phyloP scores from a whole-genome alignment of 176 grass and related monocot genomes.

The Cymbopogon citratus region DNA sequence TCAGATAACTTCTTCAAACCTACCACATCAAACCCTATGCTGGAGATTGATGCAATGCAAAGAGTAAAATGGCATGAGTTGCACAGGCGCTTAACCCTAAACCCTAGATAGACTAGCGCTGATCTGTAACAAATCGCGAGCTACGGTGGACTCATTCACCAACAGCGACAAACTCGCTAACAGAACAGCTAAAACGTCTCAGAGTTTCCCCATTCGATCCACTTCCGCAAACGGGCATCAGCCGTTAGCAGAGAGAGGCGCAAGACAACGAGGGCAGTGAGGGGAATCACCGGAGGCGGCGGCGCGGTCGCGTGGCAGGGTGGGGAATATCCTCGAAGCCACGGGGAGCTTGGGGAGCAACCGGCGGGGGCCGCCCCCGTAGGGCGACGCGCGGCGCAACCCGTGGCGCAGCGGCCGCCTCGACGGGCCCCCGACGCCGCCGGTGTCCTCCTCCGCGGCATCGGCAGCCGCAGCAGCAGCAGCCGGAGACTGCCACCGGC shows the following conservation, averaged over 20 bases:
- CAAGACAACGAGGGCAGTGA: neutral
- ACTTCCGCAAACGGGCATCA: neutral
- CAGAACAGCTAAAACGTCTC: neutral
- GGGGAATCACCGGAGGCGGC: slow-evolving; percentile 14
- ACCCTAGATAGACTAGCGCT: neutral
- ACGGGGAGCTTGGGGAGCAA: slow-evolving; percentile 26
- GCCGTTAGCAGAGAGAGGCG: neutral
- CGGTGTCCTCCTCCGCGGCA: slow-evolving; percentile 13
- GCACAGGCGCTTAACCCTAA: neutral
- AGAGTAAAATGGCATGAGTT: neutral
- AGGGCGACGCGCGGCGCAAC: slow-evolving; percentile 37
- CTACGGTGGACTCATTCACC: neutral
- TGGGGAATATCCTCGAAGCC: slow-evolving; percentile 32
- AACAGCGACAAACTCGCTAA: neutral
- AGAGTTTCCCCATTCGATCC: neutral
- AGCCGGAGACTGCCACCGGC: slow-evolving; percentile 32
- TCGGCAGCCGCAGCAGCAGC: slow-evolving; percentile 4
- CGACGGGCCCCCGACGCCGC: slow-evolving; percentile 30
- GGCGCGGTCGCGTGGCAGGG: neutral
- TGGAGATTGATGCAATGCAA: neutral
- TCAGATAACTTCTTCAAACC: neutral
- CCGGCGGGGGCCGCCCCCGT: slow-evolving; percentile 22
- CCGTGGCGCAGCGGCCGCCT: slow-evolving; percentile 32
- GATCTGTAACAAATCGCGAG: neutral
- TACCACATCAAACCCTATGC: slow-evolving; percentile 16